Evolutionary conservation across 805 yeast species (phyloP).

Genomic region (Barnettozyma wickerhamii): DNA sequence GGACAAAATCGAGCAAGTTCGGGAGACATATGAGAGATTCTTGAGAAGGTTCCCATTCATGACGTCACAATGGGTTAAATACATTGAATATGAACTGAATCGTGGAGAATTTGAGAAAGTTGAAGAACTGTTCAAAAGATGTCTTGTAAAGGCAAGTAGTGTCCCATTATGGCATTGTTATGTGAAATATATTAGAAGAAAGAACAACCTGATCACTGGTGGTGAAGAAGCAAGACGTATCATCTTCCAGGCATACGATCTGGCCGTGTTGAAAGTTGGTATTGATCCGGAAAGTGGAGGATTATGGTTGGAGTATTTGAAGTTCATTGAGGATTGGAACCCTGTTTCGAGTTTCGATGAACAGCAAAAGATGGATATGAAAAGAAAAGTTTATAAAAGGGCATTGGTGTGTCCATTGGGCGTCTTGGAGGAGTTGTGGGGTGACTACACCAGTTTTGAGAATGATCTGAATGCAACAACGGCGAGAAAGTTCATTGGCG

Average conservation of each 20-base stretch:
- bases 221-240: slow-evolving; percentile 75
- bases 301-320: slow-evolving; percentile 82
- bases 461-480: slow-evolving; percentile 67
- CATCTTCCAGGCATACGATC: slow-evolving; percentile 77
- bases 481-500: slow-evolving; percentile 81
- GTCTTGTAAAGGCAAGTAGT: slow-evolving; percentile 57
- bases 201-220: slow-evolving; percentile 65
- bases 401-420: slow-evolving; percentile 73
- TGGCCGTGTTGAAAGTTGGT: slow-evolving; percentile 76
- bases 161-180: slow-evolving; percentile 75
- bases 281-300: slow-evolving; percentile 65
- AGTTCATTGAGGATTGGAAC: slow-evolving; percentile 71
- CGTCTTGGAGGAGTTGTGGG: slow-evolving; percentile 77
- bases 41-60: slow-evolving; percentile 63
- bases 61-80: slow-evolving; percentile 70
- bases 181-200: slow-evolving; percentile 68
- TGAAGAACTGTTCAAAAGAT: slow-evolving; percentile 60
- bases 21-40: slow-evolving; percentile 54
- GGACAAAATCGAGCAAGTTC: slow-evolving; percentile 56
- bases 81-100: slow-evolving; percentile 58
- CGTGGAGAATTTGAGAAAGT: slow-evolving; percentile 63
- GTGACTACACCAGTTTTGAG: slow-evolving; percentile 78
- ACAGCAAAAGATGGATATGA: slow-evolving; percentile 72
- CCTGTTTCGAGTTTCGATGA: slow-evolving; percentile 81
- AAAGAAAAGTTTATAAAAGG: slow-evolving; percentile 67